Percentiles rank a stretch among this genome's conserved stretches.
These are phyloP conservation scores for Caryopteris hybrid DNA, from an alignment of 305 asterid genomes.

Conservation along the genomic window DNA sequence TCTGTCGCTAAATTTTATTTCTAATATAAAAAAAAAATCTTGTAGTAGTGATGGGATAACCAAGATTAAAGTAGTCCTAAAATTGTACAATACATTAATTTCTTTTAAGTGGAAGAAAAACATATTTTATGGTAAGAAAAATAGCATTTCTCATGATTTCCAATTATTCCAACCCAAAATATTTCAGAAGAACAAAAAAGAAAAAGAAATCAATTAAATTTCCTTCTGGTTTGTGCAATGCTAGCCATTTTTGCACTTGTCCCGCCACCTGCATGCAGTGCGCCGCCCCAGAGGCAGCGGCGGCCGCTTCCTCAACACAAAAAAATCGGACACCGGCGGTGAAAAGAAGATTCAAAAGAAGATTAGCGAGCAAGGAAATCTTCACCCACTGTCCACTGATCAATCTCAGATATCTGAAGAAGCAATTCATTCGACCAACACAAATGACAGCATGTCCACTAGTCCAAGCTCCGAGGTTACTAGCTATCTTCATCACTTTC, in stretches of 20 bases:
- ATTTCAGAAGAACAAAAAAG: too few relatives aligned
- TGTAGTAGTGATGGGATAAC: too few relatives aligned
- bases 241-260: constrained; percentile 74
- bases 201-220: too few relatives aligned
- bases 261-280: constrained; percentile 89
- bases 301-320: constrained; percentile 75
- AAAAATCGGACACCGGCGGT: constrained; percentile 6
- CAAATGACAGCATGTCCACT: background rate
- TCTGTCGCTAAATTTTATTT: too few relatives aligned
- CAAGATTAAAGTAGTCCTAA: too few relatives aligned
- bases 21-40: too few relatives aligned
- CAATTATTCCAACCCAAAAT: too few relatives aligned
- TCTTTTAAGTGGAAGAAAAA: too few relatives aligned
- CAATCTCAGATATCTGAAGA: constrained; percentile 49
- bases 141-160: too few relatives aligned
- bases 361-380: background rate
- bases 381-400: constrained; percentile 7
- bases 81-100: too few relatives aligned
- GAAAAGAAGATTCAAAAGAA: background rate
- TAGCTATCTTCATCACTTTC: constrained; percentile 16
- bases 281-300: constrained; percentile 84
- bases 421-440: background rate
- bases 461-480: constrained; percentile 36
- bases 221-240: too few relatives aligned
- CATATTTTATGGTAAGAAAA: too few relatives aligned